Evolutionary conservation across 306 rosid genomes (phyloP).

Genomic region (Prunus campanulata): DNA sequence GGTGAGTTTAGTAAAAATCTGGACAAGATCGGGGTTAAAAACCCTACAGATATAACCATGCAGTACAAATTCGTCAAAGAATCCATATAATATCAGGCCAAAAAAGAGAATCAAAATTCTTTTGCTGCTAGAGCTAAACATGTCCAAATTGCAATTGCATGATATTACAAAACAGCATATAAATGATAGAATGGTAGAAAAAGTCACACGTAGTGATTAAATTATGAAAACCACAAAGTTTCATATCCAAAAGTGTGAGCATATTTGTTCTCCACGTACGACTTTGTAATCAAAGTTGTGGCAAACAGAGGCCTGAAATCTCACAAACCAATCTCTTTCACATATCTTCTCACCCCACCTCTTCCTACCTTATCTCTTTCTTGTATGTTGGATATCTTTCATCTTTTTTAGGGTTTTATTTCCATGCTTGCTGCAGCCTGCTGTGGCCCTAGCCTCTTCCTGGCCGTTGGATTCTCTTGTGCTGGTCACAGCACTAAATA

Average conservation of each 20-base stretch:
- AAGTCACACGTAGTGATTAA: constrained; percentile 3
- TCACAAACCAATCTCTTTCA: constrained; percentile 27
- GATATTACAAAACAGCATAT: neutral
- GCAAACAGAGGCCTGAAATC: constrained; percentile 44
- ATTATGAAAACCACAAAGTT: neutral
- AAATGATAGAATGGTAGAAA: neutral
- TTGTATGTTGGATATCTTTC: neutral
- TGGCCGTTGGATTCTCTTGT: neutral
- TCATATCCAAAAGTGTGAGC: constrained; percentile 25
- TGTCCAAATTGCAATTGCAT: neutral
- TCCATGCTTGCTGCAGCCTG: neutral
- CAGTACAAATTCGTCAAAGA: neutral
- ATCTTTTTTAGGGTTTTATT: neutral
- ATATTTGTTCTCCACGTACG: constrained; percentile 34
- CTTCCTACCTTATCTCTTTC: constrained; percentile 33
- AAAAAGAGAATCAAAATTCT: neutral
- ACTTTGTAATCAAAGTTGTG: constrained; percentile 32
- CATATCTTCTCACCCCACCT: constrained; percentile 30
- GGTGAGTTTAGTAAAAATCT: neutral
- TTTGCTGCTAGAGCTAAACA: neutral
- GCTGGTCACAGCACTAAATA: neutral
- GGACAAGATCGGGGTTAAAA: neutral
- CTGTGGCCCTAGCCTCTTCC: neutral
- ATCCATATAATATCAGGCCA: neutral
- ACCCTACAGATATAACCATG: no score